A percentile compares a stretch with the other conserved stretches of the same genome.
Evolutionary conservation across 108 stramenopile species (phyloP).

Genomic region (Epithemia pelagica): DNA sequence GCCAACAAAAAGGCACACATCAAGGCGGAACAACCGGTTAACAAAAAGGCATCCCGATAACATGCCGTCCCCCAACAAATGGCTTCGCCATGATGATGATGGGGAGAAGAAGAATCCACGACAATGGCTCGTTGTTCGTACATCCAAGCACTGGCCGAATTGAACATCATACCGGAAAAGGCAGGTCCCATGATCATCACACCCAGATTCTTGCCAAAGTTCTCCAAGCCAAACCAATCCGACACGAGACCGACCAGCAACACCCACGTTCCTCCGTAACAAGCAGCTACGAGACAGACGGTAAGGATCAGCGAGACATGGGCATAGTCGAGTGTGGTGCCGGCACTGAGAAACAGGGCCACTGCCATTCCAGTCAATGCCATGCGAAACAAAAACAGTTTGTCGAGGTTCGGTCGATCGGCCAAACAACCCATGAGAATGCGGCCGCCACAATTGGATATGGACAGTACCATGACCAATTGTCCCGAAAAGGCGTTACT

Average conservation of each 20-base stretch:
- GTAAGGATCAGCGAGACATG: constrained; percentile 8
- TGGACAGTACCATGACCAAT: constrained; percentile 16
- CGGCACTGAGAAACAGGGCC: constrained; percentile 14
- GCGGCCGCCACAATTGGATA: constrained; percentile 20
- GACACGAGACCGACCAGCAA: constrained; percentile 15
- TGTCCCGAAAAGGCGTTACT: constrained; percentile 9
- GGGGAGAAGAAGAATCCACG: background rate
- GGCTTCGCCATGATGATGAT: background rate
- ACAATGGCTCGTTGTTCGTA: constrained; percentile 15
- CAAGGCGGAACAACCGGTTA: constrained; percentile 11
- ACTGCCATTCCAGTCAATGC: constrained; percentile 13
- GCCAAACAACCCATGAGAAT: constrained; percentile 21
- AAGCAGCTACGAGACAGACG: constrained; percentile 13
- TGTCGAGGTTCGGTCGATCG: constrained; percentile 12
- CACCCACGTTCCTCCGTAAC: constrained; percentile 32
- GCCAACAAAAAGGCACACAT: constrained; percentile 4
- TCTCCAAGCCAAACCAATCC: constrained; percentile 20
- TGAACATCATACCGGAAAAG: constrained; percentile 24
- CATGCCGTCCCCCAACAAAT: constrained; percentile 17
- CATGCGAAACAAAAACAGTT: constrained; percentile 9
- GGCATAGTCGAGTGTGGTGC: background rate
- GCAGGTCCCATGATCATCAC: constrained; percentile 27
- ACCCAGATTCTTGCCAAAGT: constrained; percentile 32
- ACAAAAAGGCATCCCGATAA: constrained; percentile 18
- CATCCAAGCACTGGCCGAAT: constrained; percentile 17